phyloP scores from a whole-genome alignment of 257 asterid genomes.

The Pogostemon cablin region DNA sequence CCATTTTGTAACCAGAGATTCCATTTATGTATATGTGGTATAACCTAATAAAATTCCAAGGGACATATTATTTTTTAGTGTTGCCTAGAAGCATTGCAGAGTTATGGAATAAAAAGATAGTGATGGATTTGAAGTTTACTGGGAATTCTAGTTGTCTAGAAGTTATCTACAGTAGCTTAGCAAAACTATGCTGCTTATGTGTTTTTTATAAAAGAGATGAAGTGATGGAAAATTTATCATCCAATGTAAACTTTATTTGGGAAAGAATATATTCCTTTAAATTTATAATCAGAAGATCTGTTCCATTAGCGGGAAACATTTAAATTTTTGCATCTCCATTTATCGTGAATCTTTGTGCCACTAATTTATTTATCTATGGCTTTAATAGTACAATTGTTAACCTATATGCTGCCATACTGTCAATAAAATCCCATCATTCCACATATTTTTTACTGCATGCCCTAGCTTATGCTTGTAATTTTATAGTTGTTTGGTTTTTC shows the following conservation, averaged over 20 bases:
- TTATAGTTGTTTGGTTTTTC: neutral
- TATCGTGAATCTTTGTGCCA: conserved; percentile 7
- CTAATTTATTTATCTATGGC: neutral
- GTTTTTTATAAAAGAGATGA: conserved; percentile 2
- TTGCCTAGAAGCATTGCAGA: conserved; percentile 12
- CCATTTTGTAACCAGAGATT: conserved; percentile 10
- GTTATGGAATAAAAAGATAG: conserved; percentile 4
- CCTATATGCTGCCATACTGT: conserved; percentile 20
- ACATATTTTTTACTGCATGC: neutral
- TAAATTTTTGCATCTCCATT: neutral
- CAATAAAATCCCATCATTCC: conserved; percentile 14
- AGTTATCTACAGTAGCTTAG: neutral
- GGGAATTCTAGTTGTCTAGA: conserved; percentile 1
- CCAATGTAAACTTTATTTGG: conserved; percentile 4
- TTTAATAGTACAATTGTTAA: neutral
- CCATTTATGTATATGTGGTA: neutral
- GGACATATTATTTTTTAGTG: neutral
- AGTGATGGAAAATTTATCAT: conserved; percentile 8
- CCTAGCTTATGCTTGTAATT: conserved; percentile 6
- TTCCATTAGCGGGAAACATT: neutral
- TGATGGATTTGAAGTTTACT: conserved; percentile 2
- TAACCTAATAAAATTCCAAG: neutral
- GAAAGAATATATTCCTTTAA: conserved; percentile 6
- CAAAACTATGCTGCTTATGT: neutral
- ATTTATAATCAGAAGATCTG: neutral